Percentiles rank a stretch among this genome's conserved stretches.
phyloP scores from a whole-genome alignment of 23 red algal genomes.

The Chondrus crispus region DNA sequence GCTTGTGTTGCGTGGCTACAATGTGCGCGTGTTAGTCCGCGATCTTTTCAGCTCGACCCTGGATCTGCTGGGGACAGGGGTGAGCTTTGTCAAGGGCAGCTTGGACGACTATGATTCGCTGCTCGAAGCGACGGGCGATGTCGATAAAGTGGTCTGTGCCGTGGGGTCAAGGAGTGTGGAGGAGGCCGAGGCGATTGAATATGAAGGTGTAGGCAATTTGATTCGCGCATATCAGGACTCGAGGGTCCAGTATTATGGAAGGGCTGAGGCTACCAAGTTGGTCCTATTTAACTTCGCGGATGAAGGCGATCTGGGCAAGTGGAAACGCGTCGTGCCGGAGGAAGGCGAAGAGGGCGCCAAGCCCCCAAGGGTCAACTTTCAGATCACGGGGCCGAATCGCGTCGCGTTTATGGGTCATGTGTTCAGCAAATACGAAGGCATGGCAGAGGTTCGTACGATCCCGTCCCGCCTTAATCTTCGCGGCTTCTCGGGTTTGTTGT shows the following conservation, averaged over 20 bases:
- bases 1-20: constrained; percentile 84
- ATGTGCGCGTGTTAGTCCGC: constrained; percentile 90
- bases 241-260: constrained; percentile 73
- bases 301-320: constrained; percentile 49
- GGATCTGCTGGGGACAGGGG: constrained; percentile 79
- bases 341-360: constrained; percentile 14
- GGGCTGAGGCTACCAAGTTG: constrained; percentile 84
- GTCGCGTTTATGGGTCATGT: constrained; percentile 77
- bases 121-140: constrained; percentile 79
- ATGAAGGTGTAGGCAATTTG: constrained; percentile 60
- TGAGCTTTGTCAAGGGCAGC: constrained; percentile 81
- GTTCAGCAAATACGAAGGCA: constrained; percentile 61
- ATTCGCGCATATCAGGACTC: constrained; percentile 90
- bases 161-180: constrained; percentile 35
- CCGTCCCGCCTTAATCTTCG: constrained; percentile 59
- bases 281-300: constrained; percentile 88
- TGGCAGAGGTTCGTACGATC: constrained; percentile 49
- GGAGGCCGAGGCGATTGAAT: constrained; percentile 57
- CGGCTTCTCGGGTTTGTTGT: constrained; percentile 85
- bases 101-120: constrained; percentile 75
- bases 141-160: constrained; percentile 97
- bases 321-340: constrained; percentile 52
- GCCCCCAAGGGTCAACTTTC: constrained; percentile 51
- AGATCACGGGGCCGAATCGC: constrained; percentile 34
- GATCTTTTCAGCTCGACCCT: constrained; percentile 79